Evolutionary conservation across 768 basidiomycete genomes (phyloP), one percentile per base, ranked within the genome.

Genomic region (Boletus sp.): DNA sequence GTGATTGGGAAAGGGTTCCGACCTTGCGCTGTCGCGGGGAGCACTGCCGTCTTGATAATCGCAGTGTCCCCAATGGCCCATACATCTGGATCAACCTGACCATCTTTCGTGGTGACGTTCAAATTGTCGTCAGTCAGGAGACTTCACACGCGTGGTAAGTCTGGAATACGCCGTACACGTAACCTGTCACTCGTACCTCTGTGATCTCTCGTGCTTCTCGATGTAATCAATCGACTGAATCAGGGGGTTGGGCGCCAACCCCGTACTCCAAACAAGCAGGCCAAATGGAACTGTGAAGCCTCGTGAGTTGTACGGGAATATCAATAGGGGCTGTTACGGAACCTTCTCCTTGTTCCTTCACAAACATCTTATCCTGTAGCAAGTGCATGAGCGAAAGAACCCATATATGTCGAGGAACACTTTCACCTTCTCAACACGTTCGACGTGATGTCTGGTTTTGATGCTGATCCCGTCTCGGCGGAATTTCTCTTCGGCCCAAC

Each of bases 21-120:
- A 79, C 87, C 89, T 81, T 94, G 92, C 4, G 93, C 91, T 17
- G 92, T 94, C 1, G 93, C 90, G 11, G 93, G 92, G 10, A 94
- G 75, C 40, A 78, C 75, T 24, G 75, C 75, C 42, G 75, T 80
- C 35, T 82, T 77, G 49, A 88, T 80, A 42, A 76, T 78, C 1
- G 85, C 83, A 40, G 88, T 84, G 66, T 95, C 93, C 5, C 93
- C 93, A 54, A 94, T 86, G 3, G 85, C 90, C 78, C 81, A 94
- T 0, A 94, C 85, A 67, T 91, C 83, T 3, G 80, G 76, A 63
- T 90, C 77, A 3, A 78, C 64, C n/a, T 75, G 70, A 4, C 79
- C 82, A 45, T 86, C 79, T 8, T 73, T 71, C 70, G 77, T 77
- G 37, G 88, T 69, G 8, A 87, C 78, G 58, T 87, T 87, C 35